phyloP scores from a whole-genome alignment of 164 flowering plant genomes.

The Dillenia suffruticosa region DNA sequence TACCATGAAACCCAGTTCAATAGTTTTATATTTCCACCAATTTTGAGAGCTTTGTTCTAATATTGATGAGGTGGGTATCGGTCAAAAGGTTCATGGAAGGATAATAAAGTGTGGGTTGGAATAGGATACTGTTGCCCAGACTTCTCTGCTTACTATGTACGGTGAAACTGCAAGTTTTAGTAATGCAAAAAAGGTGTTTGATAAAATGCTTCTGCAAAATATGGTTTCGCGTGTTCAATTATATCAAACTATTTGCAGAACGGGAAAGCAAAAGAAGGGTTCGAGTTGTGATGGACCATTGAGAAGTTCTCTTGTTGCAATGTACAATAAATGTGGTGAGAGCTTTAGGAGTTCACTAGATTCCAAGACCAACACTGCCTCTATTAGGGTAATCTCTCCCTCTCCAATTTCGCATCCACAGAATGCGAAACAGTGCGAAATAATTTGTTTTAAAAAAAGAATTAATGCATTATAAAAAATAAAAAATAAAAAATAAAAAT shows the following conservation, averaged over 20 bases:
- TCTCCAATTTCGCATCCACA: too few species aligned
- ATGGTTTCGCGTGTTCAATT: slow-evolving; percentile 67
- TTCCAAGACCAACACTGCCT: too few species aligned
- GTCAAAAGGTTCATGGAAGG: slow-evolving; percentile 59
- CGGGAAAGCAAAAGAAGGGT: slow-evolving; percentile 35
- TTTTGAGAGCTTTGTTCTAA: slow-evolving; percentile 63
- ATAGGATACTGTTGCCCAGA: slow-evolving; percentile 46
- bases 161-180: slow-evolving; percentile 47
- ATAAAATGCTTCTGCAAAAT: slow-evolving; percentile 52
- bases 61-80: slow-evolving; percentile 35
- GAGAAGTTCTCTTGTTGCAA: slow-evolving; percentile 44
- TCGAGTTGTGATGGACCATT: slow-evolving; percentile 38
- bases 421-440: too few species aligned
- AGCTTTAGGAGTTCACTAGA: too few species aligned
- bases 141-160: slow-evolving; percentile 64
- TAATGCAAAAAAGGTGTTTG: slow-evolving; percentile 55
- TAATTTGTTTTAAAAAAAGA: too few species aligned
- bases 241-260: slow-evolving; percentile 42
- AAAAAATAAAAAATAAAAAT: too few species aligned
- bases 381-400: too few species aligned
- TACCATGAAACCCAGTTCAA: slow-evolving; percentile 12
- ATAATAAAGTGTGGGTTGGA: slow-evolving; percentile 56
- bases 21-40: slow-evolving; percentile 54
- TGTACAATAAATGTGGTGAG: slow-evolving; percentile 63
- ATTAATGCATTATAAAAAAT: too few species aligned